Percentiles rank a stretch among this genome's conserved stretches.
Evolutionary conservation across 768 basidiomycete species (phyloP).

Genomic region (Pleurotus eryngii): DNA sequence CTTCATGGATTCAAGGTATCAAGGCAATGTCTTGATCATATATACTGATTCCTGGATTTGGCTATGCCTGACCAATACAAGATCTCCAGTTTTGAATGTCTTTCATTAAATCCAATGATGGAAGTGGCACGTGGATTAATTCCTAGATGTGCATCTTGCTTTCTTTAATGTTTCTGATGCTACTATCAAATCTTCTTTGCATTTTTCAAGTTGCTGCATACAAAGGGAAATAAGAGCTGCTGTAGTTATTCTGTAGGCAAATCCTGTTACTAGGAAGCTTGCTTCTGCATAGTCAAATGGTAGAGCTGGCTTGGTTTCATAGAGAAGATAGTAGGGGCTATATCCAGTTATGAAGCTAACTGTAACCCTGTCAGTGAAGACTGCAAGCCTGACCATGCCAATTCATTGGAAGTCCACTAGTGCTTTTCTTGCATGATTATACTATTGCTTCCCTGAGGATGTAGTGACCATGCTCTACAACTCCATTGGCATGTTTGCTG

Average conservation of each 20-base stretch:
- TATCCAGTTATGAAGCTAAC: constrained; percentile 22
- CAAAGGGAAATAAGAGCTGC: constrained; percentile 17
- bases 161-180: constrained; percentile 15
- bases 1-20: no score
- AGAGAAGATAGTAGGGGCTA: background rate
- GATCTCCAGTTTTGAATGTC: no score
- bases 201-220: constrained; percentile 19
- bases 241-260: constrained; percentile 7
- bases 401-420: no score
- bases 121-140: no score
- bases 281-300: constrained; percentile 13
- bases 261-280: constrained; percentile 23
- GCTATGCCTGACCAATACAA: no score
- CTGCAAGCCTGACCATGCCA: no score
- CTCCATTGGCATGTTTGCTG: constrained; percentile 30
- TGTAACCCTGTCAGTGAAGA: constrained; percentile 30
- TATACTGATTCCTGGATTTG: no score
- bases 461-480: constrained; percentile 20
- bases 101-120: no score
- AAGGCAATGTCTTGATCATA: no score
- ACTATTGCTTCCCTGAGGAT: constrained; percentile 12
- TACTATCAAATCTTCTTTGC: constrained; percentile 14
- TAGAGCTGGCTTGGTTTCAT: constrained; percentile 9
- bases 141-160: no score
- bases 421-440: background rate